Base-by-base conservation (phyloP, 1,284 basidiomycete species). In the Blastosporella zonata region DNA sequence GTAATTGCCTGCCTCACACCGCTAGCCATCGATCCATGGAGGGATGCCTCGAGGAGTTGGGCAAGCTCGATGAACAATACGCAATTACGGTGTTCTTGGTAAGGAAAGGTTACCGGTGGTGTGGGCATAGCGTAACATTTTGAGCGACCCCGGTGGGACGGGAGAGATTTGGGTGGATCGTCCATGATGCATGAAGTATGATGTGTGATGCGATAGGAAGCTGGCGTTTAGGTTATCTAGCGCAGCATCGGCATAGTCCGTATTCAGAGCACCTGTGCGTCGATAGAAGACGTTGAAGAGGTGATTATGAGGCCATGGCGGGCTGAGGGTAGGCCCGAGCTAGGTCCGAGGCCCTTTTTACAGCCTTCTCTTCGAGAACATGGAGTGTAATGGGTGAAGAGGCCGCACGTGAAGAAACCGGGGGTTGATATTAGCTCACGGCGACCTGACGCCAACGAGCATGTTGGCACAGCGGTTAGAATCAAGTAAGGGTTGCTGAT, bases 311-410 rank as follows among this genome's bases (percentile, higher is more conserved):
- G 47, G 47, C 12, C 13, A 20, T 13, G 7, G 31, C 35, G 34
- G 38, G 38, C 29, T 50, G 43, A 27, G 33, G 27, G 33, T 43
- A 40, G 20, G 43, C 17, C 49, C 49, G 49, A 49, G 48, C 38
- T 41, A 45, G 38, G 49, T 50, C 49, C 49, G 49, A 50, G 49
- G 49, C 28, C 21, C 42, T 47, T 41, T 42, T 41, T 42, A 22
- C 31, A n/a, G 13, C 23, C 34, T 45, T 50, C 43, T 25, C 43
- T 46, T 50, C 49, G 38, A 50, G 42, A 36, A 40, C 22, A 33
- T 34, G 17, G 15, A 31, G 29, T 31, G 29, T 31, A 31, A 31
- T 31, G 12, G 13, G 29, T 34, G 41, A 40, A 39, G 33, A 33
- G 36, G 9, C 23, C 5, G 31, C 23, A 46, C 33, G 22, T 41